Conservation (phyloP, 2,329 filamentous ascomycete genomes). For the Pseudocercospora musae region DNA sequence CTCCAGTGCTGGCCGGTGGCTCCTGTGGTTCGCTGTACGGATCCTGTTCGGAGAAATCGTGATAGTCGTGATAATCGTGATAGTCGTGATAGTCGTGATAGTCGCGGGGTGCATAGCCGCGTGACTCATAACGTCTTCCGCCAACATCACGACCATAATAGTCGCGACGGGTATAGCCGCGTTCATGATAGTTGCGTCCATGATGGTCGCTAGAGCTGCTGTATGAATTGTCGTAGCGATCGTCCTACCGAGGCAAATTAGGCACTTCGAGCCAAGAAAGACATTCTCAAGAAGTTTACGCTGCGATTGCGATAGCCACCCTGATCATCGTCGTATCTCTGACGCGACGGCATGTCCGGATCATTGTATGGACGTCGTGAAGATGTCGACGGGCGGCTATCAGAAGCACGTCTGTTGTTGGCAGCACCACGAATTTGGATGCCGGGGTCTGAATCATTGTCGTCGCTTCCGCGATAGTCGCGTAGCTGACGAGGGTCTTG, state of each 20-base stretch:
- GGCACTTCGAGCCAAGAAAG: constrained; percentile 3
- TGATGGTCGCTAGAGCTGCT: constrained; percentile 15
- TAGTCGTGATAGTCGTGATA: constrained; percentile 2
- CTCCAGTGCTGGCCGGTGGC: constrained; percentile 22
- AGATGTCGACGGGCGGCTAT: constrained; percentile 8
- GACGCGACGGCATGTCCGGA: constrained; percentile 8
- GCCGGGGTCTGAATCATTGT: constrained; percentile 8
- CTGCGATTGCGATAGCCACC: constrained; percentile 6
- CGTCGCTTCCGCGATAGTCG: constrained; percentile 2
- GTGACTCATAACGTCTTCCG: neutral
- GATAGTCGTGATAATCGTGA: constrained; percentile 5
- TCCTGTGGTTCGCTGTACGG: constrained; percentile 20
- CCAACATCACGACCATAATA: neutral
- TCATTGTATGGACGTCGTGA: constrained; percentile 14
- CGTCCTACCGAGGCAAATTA: constrained; percentile 17
- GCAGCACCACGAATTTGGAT: constrained; percentile 16
- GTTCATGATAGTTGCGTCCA: constrained; percentile 6
- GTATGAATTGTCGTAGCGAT: constrained; percentile 11
- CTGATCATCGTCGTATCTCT: neutral
- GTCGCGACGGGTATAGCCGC: neutral
- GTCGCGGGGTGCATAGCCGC: neutral
- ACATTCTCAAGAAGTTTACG: constrained; percentile 9
- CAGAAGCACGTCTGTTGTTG: constrained; percentile 4
- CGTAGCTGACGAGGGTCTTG: constrained; percentile 13
- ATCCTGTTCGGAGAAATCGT: constrained; percentile 11